These are phyloP conservation scores for Rhytidhysteron rufulum DNA, from an alignment of 2,329 filamentous ascomycete genomes.

Conservation along the genomic window DNA sequence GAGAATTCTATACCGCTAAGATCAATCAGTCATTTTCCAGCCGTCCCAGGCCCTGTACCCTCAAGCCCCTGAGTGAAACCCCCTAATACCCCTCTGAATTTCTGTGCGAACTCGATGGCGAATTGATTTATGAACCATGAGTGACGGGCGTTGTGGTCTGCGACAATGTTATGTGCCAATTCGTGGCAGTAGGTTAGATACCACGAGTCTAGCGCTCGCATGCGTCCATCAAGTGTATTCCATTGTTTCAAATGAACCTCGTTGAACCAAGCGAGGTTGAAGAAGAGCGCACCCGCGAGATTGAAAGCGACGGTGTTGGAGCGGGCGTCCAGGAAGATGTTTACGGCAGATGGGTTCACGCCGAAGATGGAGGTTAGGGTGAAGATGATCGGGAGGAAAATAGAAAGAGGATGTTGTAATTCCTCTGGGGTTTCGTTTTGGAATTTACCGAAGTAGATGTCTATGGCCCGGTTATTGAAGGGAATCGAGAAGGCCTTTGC, in stretches of 20 bases:
- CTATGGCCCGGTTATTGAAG: constrained; percentile 29
- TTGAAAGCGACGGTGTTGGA: constrained; percentile 93
- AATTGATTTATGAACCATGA: constrained; percentile 37
- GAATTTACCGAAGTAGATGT: constrained; percentile 31
- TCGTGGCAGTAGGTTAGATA: constrained; percentile 96
- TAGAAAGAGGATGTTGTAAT: constrained; percentile 19
- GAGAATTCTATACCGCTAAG: no score
- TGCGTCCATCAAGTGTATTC: constrained; percentile 26
- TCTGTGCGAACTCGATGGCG: constrained; percentile 25
- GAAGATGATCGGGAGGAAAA: constrained; percentile 33
- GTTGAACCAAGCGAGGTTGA: constrained; percentile 84
- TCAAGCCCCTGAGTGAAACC: neutral
- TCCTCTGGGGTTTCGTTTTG: constrained; percentile 23
- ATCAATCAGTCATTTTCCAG: no score
- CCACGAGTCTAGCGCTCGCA: constrained; percentile 68
- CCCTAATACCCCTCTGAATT: neutral
- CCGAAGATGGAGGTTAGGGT: constrained; percentile 53
- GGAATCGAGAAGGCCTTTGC: constrained; percentile 34
- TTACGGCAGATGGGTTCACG: constrained; percentile 64
- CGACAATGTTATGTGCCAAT: constrained; percentile 87
- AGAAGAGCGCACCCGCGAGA: constrained; percentile 79
- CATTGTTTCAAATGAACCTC: constrained; percentile 59
- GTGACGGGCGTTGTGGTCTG: constrained; percentile 54
- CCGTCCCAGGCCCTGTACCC: no score
- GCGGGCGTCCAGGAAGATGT: constrained; percentile 79